Evolutionary conservation across 2,329 filamentous ascomycete genomes (phyloP).

Genomic region (Alternaria angustiovoidea): DNA sequence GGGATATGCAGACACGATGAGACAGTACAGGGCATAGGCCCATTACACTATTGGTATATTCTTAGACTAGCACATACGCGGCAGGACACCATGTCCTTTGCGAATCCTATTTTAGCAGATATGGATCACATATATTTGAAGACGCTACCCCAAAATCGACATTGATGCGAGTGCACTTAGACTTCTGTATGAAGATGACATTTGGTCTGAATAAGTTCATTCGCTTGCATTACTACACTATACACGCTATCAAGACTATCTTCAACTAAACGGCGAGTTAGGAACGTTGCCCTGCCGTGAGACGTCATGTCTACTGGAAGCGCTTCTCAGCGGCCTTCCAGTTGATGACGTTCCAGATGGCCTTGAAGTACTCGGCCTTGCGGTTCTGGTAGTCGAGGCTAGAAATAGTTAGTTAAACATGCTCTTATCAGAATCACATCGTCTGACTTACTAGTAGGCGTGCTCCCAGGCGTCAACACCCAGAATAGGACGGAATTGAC

Average conservation of each 20-base stretch:
- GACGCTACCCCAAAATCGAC: not conserved
- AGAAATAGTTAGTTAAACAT: not conserved
- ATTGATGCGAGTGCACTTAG: not conserved
- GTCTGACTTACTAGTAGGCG: constrained; percentile 50
- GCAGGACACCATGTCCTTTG: not conserved
- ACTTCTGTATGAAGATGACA: not conserved
- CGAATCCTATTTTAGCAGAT: not conserved
- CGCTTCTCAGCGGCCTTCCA: constrained; percentile 89
- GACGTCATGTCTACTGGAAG: constrained; percentile 59
- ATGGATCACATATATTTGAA: not conserved
- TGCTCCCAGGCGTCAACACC: constrained; percentile 95
- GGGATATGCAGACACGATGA: not conserved
- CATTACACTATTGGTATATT: not conserved
- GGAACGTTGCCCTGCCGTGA: constrained; percentile 8
- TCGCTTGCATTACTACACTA: constrained; percentile 15
- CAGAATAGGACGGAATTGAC: constrained; percentile 80
- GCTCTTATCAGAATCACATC: fast-evolving
- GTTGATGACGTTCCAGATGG: constrained; percentile 95
- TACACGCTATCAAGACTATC: not conserved
- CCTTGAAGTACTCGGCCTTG: constrained; percentile 94
- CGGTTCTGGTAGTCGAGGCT: constrained; percentile 91
- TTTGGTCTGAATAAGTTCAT: not conserved
- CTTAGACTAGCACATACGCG: not conserved
- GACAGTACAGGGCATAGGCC: not conserved
- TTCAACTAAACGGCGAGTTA: constrained; percentile 1